Evolutionary conservation across 768 basidiomycete species (phyloP).

Genomic region (Macrolepiota dolichaula): DNA sequence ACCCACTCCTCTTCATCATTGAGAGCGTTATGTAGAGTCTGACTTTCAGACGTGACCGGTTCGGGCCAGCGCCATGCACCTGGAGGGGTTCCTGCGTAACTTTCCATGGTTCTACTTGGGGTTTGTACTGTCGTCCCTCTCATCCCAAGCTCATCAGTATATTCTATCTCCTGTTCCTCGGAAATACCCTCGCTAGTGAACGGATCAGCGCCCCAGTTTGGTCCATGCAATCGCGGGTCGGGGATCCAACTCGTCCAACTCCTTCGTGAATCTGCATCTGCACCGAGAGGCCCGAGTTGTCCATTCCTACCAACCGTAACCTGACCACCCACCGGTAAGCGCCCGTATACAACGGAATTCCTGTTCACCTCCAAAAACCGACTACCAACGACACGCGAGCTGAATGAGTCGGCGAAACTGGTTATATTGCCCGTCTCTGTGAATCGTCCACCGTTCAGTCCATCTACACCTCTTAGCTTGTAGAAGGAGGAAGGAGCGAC

Average conservation of each 20-base stretch:
- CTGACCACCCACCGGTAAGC: conserved; percentile 58
- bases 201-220: conserved; percentile 41
- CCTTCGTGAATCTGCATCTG: conserved; percentile 1
- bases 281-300: conserved; percentile 37
- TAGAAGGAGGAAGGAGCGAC: conserved; percentile 80
- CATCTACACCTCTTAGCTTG: conserved; percentile 60
- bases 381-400: conserved; percentile 61
- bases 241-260: conserved; percentile 44
- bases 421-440: conserved; percentile 40
- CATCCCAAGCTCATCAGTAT: conserved; percentile 34
- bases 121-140: conserved; percentile 10
- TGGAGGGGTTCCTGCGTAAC: conserved; percentile 13
- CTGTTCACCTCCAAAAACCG: conserved; percentile 72
- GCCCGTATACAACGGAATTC: conserved; percentile 53
- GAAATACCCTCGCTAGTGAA: conserved; percentile 3
- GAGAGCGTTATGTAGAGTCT: conserved; percentile 17
- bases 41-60: conserved; percentile 2
- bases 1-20: conserved; percentile 53
- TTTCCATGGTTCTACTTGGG: not conserved
- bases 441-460: conserved; percentile 58
- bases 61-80: conserved; percentile 1
- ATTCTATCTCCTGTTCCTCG: conserved; percentile 25
- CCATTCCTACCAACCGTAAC: conserved; percentile 51
- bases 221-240: conserved; percentile 51
- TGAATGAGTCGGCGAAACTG: conserved; percentile 56